These are phyloP conservation scores for Sugiyamaella boreocaroliniensis DNA, from an alignment of 805 yeast genomes.

Conservation along the genomic window DNA sequence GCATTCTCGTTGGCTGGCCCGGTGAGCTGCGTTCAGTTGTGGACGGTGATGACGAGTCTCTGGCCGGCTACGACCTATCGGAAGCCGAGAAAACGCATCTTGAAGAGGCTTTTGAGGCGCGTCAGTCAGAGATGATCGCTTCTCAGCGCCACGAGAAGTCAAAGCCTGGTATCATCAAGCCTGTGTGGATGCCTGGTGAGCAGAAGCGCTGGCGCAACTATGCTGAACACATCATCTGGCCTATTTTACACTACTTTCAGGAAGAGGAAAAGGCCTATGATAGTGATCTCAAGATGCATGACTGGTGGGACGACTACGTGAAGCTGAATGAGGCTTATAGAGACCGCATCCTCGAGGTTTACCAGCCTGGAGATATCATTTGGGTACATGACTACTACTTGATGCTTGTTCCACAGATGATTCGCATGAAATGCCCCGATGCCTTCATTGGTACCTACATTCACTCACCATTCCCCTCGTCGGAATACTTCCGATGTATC, in stretches of 20 bases:
- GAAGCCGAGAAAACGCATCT: slow-evolving; percentile 44
- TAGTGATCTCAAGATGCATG: slow-evolving; percentile 43
- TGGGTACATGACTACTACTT: slow-evolving; percentile 92
- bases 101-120: slow-evolving; percentile 39
- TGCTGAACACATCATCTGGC: slow-evolving; percentile 91
- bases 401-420: slow-evolving; percentile 70
- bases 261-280: slow-evolving; percentile 33
- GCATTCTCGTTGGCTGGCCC: slow-evolving; percentile 89
- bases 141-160: neutral
- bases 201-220: slow-evolving; percentile 81
- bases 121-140: neutral
- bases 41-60: slow-evolving; percentile 16
- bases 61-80: slow-evolving; percentile 37
- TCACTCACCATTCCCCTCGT: slow-evolving; percentile 92
- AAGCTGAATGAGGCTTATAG: slow-evolving; percentile 87
- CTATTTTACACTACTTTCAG: slow-evolving; percentile 87
- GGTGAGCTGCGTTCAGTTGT: slow-evolving; percentile 58
- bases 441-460: slow-evolving; percentile 71
- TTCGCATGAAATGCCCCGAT: slow-evolving; percentile 69
- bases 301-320: slow-evolving; percentile 87
- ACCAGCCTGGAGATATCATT: slow-evolving; percentile 81
- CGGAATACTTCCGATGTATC: slow-evolving; percentile 86
- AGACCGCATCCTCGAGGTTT: slow-evolving; percentile 62
- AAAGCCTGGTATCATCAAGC: slow-evolving; percentile 52
- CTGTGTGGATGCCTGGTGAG: slow-evolving; percentile 79